Conservation (phyloP, 2,329 filamentous ascomycete genomes). For the Colletotrichum echinochloae region DNA sequence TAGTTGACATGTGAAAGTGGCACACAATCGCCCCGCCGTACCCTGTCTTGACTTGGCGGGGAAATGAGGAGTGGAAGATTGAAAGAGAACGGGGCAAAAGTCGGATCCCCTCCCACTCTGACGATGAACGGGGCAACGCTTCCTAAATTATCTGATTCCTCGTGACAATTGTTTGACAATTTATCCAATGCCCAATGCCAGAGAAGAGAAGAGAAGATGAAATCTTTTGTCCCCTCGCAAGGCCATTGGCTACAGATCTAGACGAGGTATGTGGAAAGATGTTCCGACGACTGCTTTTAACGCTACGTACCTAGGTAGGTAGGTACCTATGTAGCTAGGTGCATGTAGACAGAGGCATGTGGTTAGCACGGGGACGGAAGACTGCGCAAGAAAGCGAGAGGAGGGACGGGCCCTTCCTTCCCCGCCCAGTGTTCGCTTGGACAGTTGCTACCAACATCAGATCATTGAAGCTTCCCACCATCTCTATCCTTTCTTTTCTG, state of each 20-base stretch:
- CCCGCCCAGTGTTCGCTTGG: background rate
- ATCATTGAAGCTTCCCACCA: background rate
- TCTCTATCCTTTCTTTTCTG: too few relatives aligned
- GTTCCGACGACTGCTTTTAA: background rate
- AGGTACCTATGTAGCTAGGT: too few relatives aligned
- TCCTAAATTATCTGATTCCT: slow-evolving; percentile 1
- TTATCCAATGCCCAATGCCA: slow-evolving; percentile 1
- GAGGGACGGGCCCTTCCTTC: background rate
- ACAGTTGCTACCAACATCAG: slow-evolving; percentile 2
- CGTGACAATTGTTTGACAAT: slow-evolving; percentile 12
- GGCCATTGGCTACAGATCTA: background rate
- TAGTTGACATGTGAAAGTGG: slow-evolving; percentile 39
- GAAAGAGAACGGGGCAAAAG: background rate
- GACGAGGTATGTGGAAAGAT: background rate
- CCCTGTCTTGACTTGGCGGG: background rate
- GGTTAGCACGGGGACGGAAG: background rate
- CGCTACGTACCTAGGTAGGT: too few relatives aligned
- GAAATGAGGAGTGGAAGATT: background rate
- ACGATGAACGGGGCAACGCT: background rate
- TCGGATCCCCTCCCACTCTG: background rate
- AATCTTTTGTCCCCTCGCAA: background rate
- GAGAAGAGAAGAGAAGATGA: background rate
- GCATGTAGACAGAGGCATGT: slow-evolving; percentile 3
- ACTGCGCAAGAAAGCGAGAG: background rate
- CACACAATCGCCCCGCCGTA: slow-evolving; percentile 21